Evolutionary conservation across 108 stramenopile species (phyloP).

Genomic region (Conticribra guillardii): DNA sequence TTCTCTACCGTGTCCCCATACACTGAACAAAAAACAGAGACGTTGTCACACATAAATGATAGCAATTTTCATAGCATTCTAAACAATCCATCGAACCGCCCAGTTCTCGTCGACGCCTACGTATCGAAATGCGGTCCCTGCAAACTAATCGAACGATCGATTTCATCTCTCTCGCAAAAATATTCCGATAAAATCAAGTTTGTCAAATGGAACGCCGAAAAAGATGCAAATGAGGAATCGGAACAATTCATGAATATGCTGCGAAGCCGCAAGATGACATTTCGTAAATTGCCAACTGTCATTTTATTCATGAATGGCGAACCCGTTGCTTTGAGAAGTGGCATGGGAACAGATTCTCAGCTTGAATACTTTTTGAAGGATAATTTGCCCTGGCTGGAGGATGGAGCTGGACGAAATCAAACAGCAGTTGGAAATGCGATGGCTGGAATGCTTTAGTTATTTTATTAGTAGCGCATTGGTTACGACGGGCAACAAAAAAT

Average conservation of each 20-base stretch:
- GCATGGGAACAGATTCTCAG: conserved; percentile 5
- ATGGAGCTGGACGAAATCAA: too few relatives aligned
- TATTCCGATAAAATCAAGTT: background rate
- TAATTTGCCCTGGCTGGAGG: too few relatives aligned
- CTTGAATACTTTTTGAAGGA: conserved; percentile 19
- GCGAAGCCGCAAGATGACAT: conserved; percentile 14
- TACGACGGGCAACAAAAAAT: too few relatives aligned
- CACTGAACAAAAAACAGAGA: background rate
- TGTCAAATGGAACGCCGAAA: conserved; percentile 19
- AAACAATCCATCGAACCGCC: conserved; percentile 1
- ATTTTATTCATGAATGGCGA: conserved; percentile 11
- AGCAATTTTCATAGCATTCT: conserved; percentile 5
- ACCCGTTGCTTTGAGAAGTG: conserved; percentile 15
- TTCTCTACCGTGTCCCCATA: background rate
- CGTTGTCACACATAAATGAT: conserved; percentile 1
- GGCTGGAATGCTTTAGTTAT: too few relatives aligned
- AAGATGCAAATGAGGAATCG: background rate
- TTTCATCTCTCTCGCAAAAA: background rate
- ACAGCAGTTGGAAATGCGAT: too few relatives aligned
- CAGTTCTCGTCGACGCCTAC: conserved; percentile 21
- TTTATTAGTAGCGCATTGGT: too few relatives aligned
- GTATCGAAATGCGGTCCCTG: conserved; percentile 18
- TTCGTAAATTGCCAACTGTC: conserved; percentile 26
- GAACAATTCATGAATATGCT: conserved; percentile 4
- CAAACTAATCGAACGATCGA: conserved; percentile 24